Evolutionary conservation across 306 rosid genomes (phyloP).

Genomic region (Pueraria montana): DNA sequence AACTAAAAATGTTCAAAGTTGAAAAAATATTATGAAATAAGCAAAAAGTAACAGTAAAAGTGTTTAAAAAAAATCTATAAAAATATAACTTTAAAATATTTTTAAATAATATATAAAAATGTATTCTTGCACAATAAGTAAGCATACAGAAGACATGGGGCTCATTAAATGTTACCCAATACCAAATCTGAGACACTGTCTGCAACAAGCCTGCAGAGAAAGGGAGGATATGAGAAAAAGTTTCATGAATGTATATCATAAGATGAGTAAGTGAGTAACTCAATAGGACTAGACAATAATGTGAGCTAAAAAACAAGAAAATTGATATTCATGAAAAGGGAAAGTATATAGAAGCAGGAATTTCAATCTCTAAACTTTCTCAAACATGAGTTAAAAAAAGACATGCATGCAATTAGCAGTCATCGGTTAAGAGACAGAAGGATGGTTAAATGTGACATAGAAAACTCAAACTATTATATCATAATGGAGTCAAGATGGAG

Average conservation of each 20-base stretch:
- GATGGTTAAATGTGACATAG: background rate
- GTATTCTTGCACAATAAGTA: slow-evolving; percentile 93
- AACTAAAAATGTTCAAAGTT: no score
- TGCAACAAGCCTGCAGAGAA: slow-evolving; percentile 84
- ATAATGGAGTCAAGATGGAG: slow-evolving; percentile 21
- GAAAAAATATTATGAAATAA: no score
- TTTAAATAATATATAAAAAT: no score
- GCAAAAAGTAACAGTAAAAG: no score
- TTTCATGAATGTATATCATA: background rate
- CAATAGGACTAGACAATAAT: background rate
- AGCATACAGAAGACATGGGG: slow-evolving; percentile 93
- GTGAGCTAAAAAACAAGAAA: background rate
- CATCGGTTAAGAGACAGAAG: slow-evolving; percentile 6
- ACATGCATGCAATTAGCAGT: background rate
- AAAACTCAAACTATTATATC: background rate
- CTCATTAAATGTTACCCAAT: slow-evolving; percentile 96
- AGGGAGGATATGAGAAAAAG: slow-evolving; percentile 28
- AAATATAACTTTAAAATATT: no score
- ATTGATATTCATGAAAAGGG: slow-evolving; percentile 1
- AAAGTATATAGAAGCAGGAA: background rate
- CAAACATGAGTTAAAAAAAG: background rate
- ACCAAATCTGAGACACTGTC: slow-evolving; percentile 76
- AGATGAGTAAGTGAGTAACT: slow-evolving; percentile 26
- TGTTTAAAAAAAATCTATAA: no score
- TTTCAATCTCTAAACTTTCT: slow-evolving; percentile 19